Evolutionary conservation across 768 basidiomycete genomes (phyloP).

Genomic region (Xerocomellus intermedius): DNA sequence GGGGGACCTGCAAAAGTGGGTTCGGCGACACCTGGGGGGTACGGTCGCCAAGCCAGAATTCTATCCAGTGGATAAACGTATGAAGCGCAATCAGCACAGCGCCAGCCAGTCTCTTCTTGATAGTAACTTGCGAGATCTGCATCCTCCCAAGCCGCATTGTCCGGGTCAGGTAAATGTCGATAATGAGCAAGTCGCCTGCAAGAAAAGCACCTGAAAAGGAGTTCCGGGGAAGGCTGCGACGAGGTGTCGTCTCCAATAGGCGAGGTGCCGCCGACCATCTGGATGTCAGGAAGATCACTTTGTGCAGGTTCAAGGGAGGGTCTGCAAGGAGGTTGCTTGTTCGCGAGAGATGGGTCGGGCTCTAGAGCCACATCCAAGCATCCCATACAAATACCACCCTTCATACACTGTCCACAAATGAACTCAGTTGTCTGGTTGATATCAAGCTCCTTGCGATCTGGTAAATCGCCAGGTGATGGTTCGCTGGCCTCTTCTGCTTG

Average conservation of each 20-base stretch:
- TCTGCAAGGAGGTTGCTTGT: slow-evolving; percentile 11
- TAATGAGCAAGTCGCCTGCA: slow-evolving; percentile 88
- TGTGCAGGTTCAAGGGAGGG: slow-evolving; percentile 8
- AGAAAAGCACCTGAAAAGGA: slow-evolving; percentile 78
- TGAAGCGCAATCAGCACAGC: slow-evolving; percentile 76
- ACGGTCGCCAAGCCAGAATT: slow-evolving; percentile 90
- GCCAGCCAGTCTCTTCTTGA: slow-evolving; percentile 54
- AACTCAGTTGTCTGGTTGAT: slow-evolving; percentile 71
- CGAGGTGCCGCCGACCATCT: slow-evolving; percentile 35
- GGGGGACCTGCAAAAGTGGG: slow-evolving; percentile 41
- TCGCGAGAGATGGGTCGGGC: slow-evolving; percentile 37
- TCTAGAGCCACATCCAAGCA: slow-evolving; percentile 60
- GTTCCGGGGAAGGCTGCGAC: slow-evolving; percentile 33
- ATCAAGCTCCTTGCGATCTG: slow-evolving; percentile 47
- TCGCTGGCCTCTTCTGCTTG: slow-evolving; percentile 24
- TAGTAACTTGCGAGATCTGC: slow-evolving; percentile 59
- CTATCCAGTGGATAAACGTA: slow-evolving; percentile 72
- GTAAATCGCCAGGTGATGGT: slow-evolving; percentile 31
- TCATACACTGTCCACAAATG: slow-evolving; percentile 70
- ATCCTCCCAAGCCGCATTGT: slow-evolving; percentile 34
- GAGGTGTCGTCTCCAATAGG: slow-evolving; percentile 14
- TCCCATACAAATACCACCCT: slow-evolving; percentile 76
- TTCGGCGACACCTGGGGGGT: slow-evolving; percentile 64
- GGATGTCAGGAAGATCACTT: slow-evolving; percentile 26
- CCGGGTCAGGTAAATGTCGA: slow-evolving; percentile 57